Evolutionary conservation across 2,329 filamentous ascomycete species (phyloP).

Genomic region (Calonectria hawksworthii): DNA sequence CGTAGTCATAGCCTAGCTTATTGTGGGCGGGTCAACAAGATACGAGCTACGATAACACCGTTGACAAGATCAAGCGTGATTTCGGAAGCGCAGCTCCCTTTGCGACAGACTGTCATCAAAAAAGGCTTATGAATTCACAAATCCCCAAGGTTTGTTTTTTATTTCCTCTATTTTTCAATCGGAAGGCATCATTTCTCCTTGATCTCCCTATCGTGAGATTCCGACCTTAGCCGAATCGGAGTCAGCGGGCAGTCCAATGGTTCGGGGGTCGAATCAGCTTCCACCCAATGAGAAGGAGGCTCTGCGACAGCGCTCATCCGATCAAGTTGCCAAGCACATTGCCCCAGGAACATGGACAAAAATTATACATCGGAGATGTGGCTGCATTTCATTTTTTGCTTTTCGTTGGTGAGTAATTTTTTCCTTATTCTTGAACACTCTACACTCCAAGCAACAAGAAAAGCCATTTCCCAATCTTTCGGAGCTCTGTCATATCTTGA

Average conservation of each 20-base stretch:
- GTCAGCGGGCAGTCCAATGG: slow-evolving; percentile 1
- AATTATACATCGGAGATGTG: background rate
- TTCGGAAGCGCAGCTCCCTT: slow-evolving; percentile 14
- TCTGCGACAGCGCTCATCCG: background rate
- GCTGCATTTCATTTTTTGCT: background rate
- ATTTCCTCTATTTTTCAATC: background rate
- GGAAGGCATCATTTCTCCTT: background rate
- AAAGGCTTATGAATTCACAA: slow-evolving; percentile 51
- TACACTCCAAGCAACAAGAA: background rate
- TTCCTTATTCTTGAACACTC: background rate
- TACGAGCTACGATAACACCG: slow-evolving; percentile 24
- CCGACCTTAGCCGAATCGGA: slow-evolving; percentile 7
- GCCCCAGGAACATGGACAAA: background rate
- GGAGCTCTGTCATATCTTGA: background rate
- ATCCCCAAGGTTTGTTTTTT: slow-evolving; percentile 47
- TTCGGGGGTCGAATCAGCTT: background rate
- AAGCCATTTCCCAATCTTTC: background rate
- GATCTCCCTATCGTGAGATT: background rate
- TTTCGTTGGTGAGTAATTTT: slow-evolving; percentile 8
- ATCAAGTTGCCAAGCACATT: background rate
- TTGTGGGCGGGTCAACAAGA: slow-evolving; percentile 13
- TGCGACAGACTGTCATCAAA: slow-evolving; percentile 29
- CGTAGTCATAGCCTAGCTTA: background rate
- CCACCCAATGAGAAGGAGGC: slow-evolving; percentile 8
- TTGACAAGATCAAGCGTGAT: slow-evolving; percentile 10